These are phyloP conservation scores for Aspergillus ibericus DNA, from an alignment of 2,329 filamentous ascomycete species.

Conservation along the genomic window DNA sequence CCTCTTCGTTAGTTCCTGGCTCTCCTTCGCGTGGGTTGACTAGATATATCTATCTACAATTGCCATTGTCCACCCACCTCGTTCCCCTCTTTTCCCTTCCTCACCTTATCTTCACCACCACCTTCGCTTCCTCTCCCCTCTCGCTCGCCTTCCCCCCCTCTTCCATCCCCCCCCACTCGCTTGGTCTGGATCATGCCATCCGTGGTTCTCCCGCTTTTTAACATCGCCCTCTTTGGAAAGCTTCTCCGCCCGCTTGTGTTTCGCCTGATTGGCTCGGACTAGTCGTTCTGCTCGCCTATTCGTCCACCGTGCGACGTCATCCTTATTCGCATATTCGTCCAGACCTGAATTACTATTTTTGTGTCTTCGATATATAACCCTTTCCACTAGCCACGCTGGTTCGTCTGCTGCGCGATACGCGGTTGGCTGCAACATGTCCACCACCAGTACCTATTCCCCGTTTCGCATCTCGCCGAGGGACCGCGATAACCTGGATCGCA, in stretches of 20 bases:
- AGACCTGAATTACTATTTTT: background rate
- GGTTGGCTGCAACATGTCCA: conserved; percentile 17
- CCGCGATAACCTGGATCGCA: conserved; percentile 32
- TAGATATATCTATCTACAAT: conserved; percentile 1
- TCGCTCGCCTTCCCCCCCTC: background rate
- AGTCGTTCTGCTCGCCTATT: conserved; percentile 4
- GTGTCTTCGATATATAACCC: background rate
- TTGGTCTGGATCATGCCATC: conserved; percentile 23
- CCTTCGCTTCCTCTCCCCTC: background rate
- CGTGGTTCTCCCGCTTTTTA: conserved; percentile 16
- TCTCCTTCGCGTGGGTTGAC: background rate
- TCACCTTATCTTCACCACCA: background rate
- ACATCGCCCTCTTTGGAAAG: conserved; percentile 13
- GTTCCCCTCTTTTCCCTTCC: conserved; percentile 1
- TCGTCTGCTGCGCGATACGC: background rate
- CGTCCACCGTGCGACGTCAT: conserved; percentile 16
- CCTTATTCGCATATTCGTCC: background rate
- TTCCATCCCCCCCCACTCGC: background rate
- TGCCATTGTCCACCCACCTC: background rate
- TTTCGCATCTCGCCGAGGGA: conserved; percentile 38
- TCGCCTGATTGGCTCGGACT: conserved; percentile 14
- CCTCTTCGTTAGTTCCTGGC: background rate
- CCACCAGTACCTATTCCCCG: conserved; percentile 15
- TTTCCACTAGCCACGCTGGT: background rate
- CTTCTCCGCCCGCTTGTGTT: conserved; percentile 8